Conservation (phyloP, 2,329 filamentous ascomycete genomes). For the Colletotrichum orchidophilum region DNA sequence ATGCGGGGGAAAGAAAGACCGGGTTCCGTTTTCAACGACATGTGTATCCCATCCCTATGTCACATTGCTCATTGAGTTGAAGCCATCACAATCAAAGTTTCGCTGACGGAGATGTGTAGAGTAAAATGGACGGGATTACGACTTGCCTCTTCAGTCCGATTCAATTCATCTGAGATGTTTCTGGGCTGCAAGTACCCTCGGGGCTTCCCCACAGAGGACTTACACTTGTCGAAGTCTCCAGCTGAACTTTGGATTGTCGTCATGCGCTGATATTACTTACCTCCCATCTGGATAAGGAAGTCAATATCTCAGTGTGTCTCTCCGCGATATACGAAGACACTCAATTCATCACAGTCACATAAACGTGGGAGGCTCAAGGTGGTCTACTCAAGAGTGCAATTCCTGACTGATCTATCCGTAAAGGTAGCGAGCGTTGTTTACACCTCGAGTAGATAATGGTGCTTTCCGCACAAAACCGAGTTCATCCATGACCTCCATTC, state of each 20-base stretch:
- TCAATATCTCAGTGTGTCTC: neutral
- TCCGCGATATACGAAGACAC: no score
- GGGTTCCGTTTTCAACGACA: neutral
- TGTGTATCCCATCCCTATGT: neutral
- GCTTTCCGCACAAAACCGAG: constrained; percentile 12
- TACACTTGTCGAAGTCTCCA: no score
- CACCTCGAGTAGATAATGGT: constrained; percentile 19
- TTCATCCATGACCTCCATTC: constrained; percentile 6
- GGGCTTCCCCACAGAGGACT: no score
- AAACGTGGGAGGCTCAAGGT: neutral
- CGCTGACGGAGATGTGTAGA: neutral
- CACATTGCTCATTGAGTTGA: neutral
- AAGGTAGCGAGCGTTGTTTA: neutral
- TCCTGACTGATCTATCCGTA: constrained; percentile 9
- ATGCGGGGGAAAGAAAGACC: constrained; percentile 25
- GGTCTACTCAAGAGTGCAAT: constrained; percentile 26
- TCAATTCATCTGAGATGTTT: neutral
- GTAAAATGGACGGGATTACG: neutral
- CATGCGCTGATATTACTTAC: neutral
- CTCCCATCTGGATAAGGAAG: neutral
- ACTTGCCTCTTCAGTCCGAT: neutral
- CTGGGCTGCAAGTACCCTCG: neutral
- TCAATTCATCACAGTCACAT: neutral
- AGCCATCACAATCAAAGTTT: neutral
- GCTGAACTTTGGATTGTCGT: neutral